phyloP scores from a whole-genome alignment of 139 green algal genomes.

The Chlamydomonas sp. region DNA sequence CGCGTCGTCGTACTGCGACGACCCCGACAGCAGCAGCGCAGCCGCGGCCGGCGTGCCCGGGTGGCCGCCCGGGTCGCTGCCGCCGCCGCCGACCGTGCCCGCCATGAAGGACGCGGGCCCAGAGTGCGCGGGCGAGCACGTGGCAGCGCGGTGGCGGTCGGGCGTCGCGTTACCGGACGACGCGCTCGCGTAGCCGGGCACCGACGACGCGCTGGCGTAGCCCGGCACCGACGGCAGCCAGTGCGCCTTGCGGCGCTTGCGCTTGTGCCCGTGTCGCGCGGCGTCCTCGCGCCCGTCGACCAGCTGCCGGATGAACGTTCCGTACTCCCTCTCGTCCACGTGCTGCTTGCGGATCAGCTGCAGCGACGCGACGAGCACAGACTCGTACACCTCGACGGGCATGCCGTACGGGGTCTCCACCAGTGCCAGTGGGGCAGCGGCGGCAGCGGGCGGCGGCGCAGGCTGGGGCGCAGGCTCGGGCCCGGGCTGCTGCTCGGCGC shows the following conservation, averaged over 20 bases:
- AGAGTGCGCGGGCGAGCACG: too few species aligned
- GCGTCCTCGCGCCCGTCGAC: conserved; percentile 20
- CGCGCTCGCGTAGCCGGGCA: too few species aligned
- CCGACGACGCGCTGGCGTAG: too few species aligned
- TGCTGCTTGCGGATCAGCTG: conserved; percentile 37
- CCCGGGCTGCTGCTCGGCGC: not conserved
- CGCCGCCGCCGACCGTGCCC: too few species aligned
- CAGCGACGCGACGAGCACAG: conserved; percentile 34
- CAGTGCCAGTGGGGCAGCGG: not conserved
- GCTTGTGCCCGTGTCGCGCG: not conserved
- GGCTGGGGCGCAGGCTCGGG: not conserved
- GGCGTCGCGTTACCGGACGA: too few species aligned
- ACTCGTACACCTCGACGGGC: conserved; percentile 28
- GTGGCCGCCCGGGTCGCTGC: too few species aligned
- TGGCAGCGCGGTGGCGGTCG: too few species aligned
- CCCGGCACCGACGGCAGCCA: not conserved
- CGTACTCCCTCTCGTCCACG: conserved; percentile 47
- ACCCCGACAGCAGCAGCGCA: not conserved
- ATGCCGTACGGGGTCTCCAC: conserved; percentile 42
- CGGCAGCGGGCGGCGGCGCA: not conserved
- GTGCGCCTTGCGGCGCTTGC: not conserved
- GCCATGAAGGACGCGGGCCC: too few species aligned
- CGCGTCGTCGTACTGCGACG: not conserved
- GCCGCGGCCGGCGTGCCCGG: not conserved
- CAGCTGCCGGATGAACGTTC: conserved; percentile 40